Percentiles rank a stretch among this genome's conserved stretches.
phyloP scores from a whole-genome alignment of 2,329 filamentous ascomycete genomes.

The Drechslerella stenobrocha region DNA sequence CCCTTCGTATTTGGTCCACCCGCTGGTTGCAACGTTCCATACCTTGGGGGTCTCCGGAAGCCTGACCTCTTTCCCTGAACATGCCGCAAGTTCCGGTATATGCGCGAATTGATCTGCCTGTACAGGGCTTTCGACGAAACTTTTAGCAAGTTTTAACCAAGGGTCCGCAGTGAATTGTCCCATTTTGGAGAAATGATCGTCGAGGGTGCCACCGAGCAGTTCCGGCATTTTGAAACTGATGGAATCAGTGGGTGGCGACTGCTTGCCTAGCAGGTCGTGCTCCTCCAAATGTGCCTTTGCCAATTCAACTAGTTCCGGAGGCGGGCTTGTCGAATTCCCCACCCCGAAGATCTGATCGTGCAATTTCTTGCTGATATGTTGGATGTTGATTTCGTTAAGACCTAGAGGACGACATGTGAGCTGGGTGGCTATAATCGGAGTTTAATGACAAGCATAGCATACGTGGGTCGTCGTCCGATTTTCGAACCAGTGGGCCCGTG shows the following conservation, averaged over 20 bases:
- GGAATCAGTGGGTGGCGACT: slow-evolving; percentile 72
- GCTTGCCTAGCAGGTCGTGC: slow-evolving; percentile 88
- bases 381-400: slow-evolving; percentile 90
- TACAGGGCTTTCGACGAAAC: slow-evolving; percentile 65
- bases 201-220: slow-evolving; percentile 72
- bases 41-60: slow-evolving; percentile 59
- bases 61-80: slow-evolving; percentile 56
- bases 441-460: neutral
- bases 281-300: slow-evolving; percentile 78
- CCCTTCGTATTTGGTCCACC: slow-evolving; percentile 85
- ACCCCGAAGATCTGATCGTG: slow-evolving; percentile 84
- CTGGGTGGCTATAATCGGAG: neutral
- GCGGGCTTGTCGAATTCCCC: slow-evolving; percentile 55
- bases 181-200: slow-evolving; percentile 91
- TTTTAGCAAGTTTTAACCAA: slow-evolving; percentile 73
- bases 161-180: slow-evolving; percentile 86
- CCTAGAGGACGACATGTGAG: slow-evolving; percentile 61
- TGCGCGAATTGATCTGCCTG: slow-evolving; percentile 58
- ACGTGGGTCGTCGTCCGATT: no score
- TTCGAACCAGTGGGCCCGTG: no score
- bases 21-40: slow-evolving; percentile 73
- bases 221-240: slow-evolving; percentile 83
- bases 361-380: slow-evolving; percentile 84
- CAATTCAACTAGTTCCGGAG: slow-evolving; percentile 72
- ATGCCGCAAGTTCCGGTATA: slow-evolving; percentile 65